Conservation (phyloP, 2,329 filamentous ascomycete species). For the Xylariales sp. region DNA sequence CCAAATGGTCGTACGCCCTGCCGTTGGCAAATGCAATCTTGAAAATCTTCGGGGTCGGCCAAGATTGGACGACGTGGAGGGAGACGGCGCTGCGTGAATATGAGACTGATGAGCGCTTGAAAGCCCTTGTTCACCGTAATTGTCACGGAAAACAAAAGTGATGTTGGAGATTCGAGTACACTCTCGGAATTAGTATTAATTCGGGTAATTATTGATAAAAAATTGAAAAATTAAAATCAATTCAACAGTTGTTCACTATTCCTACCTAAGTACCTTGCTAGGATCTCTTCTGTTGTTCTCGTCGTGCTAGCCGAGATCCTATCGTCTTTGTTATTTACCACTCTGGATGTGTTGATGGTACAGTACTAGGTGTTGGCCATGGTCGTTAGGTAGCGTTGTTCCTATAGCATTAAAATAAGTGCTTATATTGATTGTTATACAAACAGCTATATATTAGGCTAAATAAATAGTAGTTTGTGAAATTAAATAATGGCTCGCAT, state of each 20-base stretch:
- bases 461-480: too few relatives aligned
- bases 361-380: too few relatives aligned
- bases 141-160: conserved; percentile 16
- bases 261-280: neutral
- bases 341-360: neutral
- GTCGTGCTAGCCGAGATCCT: too few relatives aligned
- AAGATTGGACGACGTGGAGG: conserved; percentile 30
- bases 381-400: too few relatives aligned
- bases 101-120: conserved; percentile 25
- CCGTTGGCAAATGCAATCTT: conserved; percentile 38
- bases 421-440: too few relatives aligned
- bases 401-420: too few relatives aligned
- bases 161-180: neutral
- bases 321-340: conserved; percentile 4
- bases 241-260: conserved; percentile 4
- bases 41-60: conserved; percentile 23
- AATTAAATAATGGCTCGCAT: too few relatives aligned
- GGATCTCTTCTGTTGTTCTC: conserved; percentile 6
- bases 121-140: conserved; percentile 17
- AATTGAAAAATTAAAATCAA: neutral
- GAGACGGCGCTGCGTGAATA: conserved; percentile 21
- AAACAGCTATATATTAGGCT: too few relatives aligned
- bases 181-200: neutral
- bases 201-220: conserved; percentile 5
- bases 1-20: conserved; percentile 34